Base-by-base conservation (phyloP, 768 basidiomycete genomes). In the Leccinum sublutescens region DNA sequence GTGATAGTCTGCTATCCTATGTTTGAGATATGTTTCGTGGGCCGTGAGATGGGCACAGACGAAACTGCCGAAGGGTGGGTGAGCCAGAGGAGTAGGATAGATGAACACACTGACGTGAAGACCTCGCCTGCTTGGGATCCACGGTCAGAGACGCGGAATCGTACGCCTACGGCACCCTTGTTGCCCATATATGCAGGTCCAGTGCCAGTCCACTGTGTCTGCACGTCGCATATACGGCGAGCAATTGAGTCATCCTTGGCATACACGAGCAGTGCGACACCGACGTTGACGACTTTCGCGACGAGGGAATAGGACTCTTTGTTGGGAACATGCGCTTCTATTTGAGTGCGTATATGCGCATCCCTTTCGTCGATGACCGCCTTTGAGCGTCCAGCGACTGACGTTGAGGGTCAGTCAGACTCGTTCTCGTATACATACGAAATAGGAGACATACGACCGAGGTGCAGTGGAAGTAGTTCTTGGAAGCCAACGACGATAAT, bases 401-500 rank as follows among this genome's bases (percentile, higher is more conserved):
- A 36, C 53, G 58, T 56, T 55, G 14, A 47, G 45, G 23, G 31
- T 60, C 29, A 67, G 31, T 60, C 29, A 68, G 56, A 50, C 8
- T 8, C 7, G 21, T 11, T 23, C 17, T 17, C 29, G 23, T 14
- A 58, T 5, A 33, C 15, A 58, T 5, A 33, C 15, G n/a, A 40
- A 55, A 56, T 52, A 57, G 48, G n/a, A 55, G 56, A 85, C 89
- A 65, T 74, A 93, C 90, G 80, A 61, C 91, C 89, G 43, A 94
- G 85, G 69, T 95, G 91, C 3, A 98, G 79, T 7, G 94, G 95
- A 11, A 96, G 79, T 25, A 97, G 79, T 71, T 98, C 96, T 71
- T 98, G 96, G 63, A 97, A 95, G 2, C 93, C 93, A 54, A 98
- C 89, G 6, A 87, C 95, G 47, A 96, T 82, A 34, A 95, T 83